phyloP scores from a whole-genome alignment of 1,139 yeast genomes.

The Sugiyamaella castrensis region DNA sequence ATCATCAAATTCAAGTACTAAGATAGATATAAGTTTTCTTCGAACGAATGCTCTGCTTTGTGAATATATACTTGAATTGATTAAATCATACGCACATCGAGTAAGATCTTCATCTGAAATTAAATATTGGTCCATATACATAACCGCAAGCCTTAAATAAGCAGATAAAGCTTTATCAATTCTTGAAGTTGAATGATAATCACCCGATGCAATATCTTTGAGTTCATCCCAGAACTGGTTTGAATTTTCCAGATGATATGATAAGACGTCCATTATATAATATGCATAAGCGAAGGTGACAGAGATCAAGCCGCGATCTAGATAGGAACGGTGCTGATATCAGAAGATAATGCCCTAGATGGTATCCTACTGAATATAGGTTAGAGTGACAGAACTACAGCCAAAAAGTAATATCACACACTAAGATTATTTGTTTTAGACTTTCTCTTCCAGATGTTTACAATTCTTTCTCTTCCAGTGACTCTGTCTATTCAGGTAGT shows the following conservation, averaged over 20 bases:
- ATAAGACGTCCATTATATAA: conserved; percentile 32
- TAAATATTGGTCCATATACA: conserved; percentile 34
- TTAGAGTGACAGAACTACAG: too few relatives aligned
- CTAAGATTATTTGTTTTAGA: too few relatives aligned
- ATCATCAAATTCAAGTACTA: conserved; percentile 27
- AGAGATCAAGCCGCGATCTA: not conserved
- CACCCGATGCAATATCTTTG: conserved; percentile 28
- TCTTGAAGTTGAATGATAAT: conserved; percentile 29
- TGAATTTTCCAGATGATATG: conserved; percentile 33
- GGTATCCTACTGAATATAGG: too few relatives aligned
- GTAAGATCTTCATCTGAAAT: conserved; percentile 34
- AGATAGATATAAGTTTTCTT: conserved; percentile 32
- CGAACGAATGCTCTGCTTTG: conserved; percentile 35
- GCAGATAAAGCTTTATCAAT: conserved; percentile 30
- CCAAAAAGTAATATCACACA: too few relatives aligned
- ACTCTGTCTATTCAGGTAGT: too few relatives aligned
- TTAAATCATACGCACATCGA: conserved; percentile 32
- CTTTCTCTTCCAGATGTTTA: too few relatives aligned
- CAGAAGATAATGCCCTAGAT: too few relatives aligned
- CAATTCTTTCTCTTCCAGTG: too few relatives aligned
- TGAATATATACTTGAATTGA: conserved; percentile 33
- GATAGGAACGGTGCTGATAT: too few relatives aligned
- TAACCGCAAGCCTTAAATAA: conserved; percentile 32
- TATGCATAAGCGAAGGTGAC: not conserved
- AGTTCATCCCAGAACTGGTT: conserved; percentile 38